Evolutionary conservation across 2,329 filamentous ascomycete species (phyloP), one percentile per base, ranked within the genome.

Genomic region (Chaetomiaceae sp.): DNA sequence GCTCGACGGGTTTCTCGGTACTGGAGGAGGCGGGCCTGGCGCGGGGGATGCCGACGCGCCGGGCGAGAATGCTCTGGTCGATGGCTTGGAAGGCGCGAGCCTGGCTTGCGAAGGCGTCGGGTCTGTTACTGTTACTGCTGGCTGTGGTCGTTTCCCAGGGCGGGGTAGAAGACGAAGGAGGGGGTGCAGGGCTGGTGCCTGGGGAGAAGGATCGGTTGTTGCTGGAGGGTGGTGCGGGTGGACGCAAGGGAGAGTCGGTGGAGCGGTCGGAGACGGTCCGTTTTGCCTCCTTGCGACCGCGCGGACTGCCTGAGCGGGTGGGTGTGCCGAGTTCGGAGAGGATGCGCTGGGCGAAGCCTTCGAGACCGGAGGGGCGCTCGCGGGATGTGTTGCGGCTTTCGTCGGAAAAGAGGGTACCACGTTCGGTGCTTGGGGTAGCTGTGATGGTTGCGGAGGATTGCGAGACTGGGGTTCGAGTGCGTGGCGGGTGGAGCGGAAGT

Each of bases 271-370:
- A 61, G n/a, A 66, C 62, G 25, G 63, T 62, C 14, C 66, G 64
- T n/a, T 58, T 61, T 23, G 63, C 64, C n/a, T 81, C 76, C 51
- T 75, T 80, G 44, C 77, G 71, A 29, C 75, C 76, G 17, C 76
- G 72, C 1, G 80, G 77, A 45, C 74, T 82, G 1, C 63, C 68
- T 2, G 77, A 70, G 11, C 78, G 73, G 56, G 70, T 80, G 1
- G 80, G 79, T 1, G 78, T 79, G 39, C 79, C 73, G 12, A 83
- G 63, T 55, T 86, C 83, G 0, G 80, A 80, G 9, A 86, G 70
- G 15, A 86, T 74, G 6, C 82, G 79, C 64, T 85, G 83, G 0
- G 82, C 82, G 34, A 86, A 77, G 0, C 80, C 78, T 59, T 85
- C 83, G 3, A 86, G 69, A 0, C 75, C 77, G 1, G 77, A 81